These are phyloP conservation scores for Globisporangium cystogenes DNA, from an alignment of 352 stramenopile species.

Conservation along the genomic window DNA sequence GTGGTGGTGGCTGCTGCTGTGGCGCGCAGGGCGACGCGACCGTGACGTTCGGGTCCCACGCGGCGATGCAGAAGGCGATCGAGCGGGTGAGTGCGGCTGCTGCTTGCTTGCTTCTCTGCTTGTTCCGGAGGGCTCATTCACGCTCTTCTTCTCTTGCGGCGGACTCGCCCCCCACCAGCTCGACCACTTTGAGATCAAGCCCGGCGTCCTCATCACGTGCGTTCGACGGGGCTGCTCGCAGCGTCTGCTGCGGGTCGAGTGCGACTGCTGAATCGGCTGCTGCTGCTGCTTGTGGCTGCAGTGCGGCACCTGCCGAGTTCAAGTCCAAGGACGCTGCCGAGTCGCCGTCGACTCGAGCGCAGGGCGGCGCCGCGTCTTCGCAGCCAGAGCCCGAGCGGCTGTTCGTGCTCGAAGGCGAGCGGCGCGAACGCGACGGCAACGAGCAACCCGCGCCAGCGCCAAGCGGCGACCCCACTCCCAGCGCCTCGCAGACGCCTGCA, in stretches of 20 bases:
- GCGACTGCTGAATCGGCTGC: neutral
- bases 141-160: slow-evolving; percentile 19
- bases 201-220: slow-evolving; percentile 78
- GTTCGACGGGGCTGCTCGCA: neutral
- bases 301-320: slow-evolving; percentile 44
- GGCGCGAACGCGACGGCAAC: no score
- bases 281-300: slow-evolving; percentile 8
- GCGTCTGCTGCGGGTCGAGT: neutral
- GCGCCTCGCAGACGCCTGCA: neutral
- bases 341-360: neutral
- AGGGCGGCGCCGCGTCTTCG: neutral
- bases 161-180: slow-evolving; percentile 41
- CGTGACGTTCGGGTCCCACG: slow-evolving; percentile 72
- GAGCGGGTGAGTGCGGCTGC: slow-evolving; percentile 35
- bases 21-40: slow-evolving; percentile 55
- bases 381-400: slow-evolving; percentile 11
- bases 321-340: slow-evolving; percentile 13
- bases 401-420: slow-evolving; percentile 3
- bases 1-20: neutral
- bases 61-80: slow-evolving; percentile 60
- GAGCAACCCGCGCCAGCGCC: no score
- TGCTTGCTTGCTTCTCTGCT: neutral
- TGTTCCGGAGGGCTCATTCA: slow-evolving; percentile 2
- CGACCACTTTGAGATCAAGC: slow-evolving; percentile 81
- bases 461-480: no score